Percentiles rank a stretch among this genome's conserved stretches.
Evolutionary conservation across 106 monocot genomes (phyloP).

Genomic region (Dioscorea alata): DNA sequence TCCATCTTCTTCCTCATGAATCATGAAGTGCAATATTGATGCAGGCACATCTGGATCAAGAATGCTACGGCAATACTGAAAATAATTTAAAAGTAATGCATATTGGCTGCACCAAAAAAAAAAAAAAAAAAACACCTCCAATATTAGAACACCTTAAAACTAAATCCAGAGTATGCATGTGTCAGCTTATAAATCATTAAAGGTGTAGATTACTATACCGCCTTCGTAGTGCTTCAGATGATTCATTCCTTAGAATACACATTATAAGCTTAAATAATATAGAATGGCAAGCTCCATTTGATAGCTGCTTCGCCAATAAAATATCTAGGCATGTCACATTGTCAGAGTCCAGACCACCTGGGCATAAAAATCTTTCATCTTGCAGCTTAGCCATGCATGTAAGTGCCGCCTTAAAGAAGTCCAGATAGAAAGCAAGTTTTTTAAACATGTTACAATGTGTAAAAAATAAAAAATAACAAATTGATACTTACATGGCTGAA

Average conservation of each 20-base stretch:
- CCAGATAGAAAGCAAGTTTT: too few relatives aligned
- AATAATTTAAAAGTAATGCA: slow-evolving; percentile 86
- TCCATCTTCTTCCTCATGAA: slow-evolving; percentile 77
- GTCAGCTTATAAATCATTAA: not conserved
- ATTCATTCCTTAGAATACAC: slow-evolving; percentile 86
- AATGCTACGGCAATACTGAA: slow-evolving; percentile 85
- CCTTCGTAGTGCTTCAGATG: slow-evolving; percentile 82
- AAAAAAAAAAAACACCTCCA: too few relatives aligned
- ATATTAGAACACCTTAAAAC: not conserved
- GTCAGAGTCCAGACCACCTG: slow-evolving; percentile 67
- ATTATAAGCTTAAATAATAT: slow-evolving; percentile 82
- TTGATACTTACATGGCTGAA: slow-evolving; percentile 56
- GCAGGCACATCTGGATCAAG: slow-evolving; percentile 80
- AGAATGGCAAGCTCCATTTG: slow-evolving; percentile 86
- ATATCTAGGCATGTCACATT: slow-evolving; percentile 83
- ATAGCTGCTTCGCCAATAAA: slow-evolving; percentile 61
- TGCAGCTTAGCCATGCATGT: slow-evolving; percentile 94
- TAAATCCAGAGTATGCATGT: not conserved
- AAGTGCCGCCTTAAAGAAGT: slow-evolving; percentile 57
- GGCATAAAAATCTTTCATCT: slow-evolving; percentile 85
- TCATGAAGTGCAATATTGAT: slow-evolving; percentile 64
- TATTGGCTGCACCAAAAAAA: slow-evolving; percentile 55
- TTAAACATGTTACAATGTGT: too few relatives aligned
- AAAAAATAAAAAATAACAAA: not conserved
- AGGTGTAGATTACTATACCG: slow-evolving; percentile 43